Base-by-base conservation (phyloP, 805 yeast genomes). In the Sugiyamaella americana region DNA sequence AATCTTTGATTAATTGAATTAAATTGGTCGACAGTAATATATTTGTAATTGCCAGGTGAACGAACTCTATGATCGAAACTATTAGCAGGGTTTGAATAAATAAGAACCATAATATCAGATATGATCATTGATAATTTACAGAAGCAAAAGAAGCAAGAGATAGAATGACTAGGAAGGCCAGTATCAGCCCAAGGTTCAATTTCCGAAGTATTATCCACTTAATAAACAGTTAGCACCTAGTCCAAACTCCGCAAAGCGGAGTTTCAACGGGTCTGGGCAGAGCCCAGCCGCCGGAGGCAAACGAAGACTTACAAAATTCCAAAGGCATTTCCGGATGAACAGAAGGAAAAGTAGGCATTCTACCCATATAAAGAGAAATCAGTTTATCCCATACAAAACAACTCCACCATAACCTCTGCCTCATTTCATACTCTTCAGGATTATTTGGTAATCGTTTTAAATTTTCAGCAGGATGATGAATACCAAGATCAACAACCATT, bases 401-500 rank as follows among this genome's bases (percentile, higher is more conserved):
- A 29, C 47, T 38, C 47, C 47, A 44, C 24, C 39, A 44, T 6
- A 44, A 32, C 30, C 40, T 37, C 8, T 37, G 24, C 16, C 47
- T 37, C 17, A 37, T 21, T 11, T 37, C 42, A 21, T 36, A 22
- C 13, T 44, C 47, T 22, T 43, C 46, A 8, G 32, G 32, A 13
- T 26, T 8, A 13, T 26, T 8, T 8, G 32, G 11, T 13, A 26
- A 26, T 8, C 32, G 32, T 6, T 13, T 13, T 5, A 35, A 11
- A 16, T 37, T 16, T n/a, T 37, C 42, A 19, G 42, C 47, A 34
- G 42, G 39, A 18, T 43, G 18, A 40, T 47, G 51, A 2, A 44
- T 24, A 2, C 51, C 51, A 19, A 47, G 26, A 44, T 47, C 51
- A 13, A 29, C 24, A 11, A 47, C 43, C 51, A 47, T 47, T 4